phyloP scores from a whole-genome alignment of 116 monocot genomes.

The Posidonia oceanica region DNA sequence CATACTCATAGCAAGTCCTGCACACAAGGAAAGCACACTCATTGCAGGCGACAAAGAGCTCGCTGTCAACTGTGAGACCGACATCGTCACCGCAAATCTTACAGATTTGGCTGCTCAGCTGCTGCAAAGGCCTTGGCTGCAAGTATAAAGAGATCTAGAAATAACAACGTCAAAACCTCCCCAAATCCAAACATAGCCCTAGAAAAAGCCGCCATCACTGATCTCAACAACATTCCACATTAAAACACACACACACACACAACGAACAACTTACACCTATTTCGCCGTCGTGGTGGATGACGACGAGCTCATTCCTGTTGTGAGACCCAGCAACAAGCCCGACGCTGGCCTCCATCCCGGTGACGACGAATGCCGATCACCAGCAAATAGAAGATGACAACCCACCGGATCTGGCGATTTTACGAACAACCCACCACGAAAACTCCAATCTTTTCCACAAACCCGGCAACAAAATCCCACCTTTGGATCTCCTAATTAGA shows the following conservation, averaged over 20 bases:
- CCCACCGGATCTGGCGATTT: constrained; percentile 3
- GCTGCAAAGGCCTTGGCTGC: constrained; percentile 54
- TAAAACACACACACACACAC: not conserved
- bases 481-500: not conserved
- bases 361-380: constrained; percentile 1
- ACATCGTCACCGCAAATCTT: constrained; percentile 89
- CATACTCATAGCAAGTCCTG: constrained; percentile 72
- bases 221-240: not conserved
- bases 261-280: constrained; percentile 9
- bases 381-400: not conserved
- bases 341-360: constrained; percentile 75
- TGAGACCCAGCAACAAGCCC: constrained; percentile 95
- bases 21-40: constrained; percentile 82
- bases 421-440: not conserved
- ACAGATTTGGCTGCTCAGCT: constrained; percentile 65
- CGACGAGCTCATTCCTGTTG: constrained; percentile 91
- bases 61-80: constrained; percentile 53
- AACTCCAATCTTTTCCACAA: not conserved
- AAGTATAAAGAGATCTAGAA: not conserved
- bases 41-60: constrained; percentile 89
- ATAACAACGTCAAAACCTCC: not conserved
- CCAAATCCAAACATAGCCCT: not conserved
- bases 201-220: not conserved
- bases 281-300: constrained; percentile 81
- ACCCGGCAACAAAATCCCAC: not conserved